These are phyloP conservation scores for Fusarium hostae DNA, from an alignment of 2,329 filamentous ascomycete species.

Conservation along the genomic window DNA sequence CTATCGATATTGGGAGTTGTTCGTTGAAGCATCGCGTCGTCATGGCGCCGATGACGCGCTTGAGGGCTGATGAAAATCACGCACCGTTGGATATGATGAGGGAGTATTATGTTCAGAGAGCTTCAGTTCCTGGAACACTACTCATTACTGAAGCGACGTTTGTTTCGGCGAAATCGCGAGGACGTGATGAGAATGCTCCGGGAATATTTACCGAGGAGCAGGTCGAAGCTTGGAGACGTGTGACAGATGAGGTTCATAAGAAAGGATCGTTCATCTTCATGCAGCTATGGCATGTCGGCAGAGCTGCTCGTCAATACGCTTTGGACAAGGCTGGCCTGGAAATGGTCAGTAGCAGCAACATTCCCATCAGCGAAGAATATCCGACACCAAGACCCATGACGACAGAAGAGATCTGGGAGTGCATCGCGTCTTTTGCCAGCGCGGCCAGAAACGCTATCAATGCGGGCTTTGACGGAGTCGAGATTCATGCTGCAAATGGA, in stretches of 20 bases:
- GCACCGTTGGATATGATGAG: conserved; percentile 11
- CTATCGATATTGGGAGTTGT: conserved; percentile 7
- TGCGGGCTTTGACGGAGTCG: conserved; percentile 11
- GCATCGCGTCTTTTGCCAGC: conserved; percentile 6
- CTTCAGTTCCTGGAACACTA: conserved; percentile 21
- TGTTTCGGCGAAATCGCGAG: conserved; percentile 2
- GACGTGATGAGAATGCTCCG: conserved; percentile 6
- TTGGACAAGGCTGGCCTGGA: not conserved
- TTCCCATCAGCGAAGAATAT: not conserved
- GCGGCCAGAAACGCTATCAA: conserved; percentile 6
- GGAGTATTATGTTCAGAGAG: conserved; percentile 27
- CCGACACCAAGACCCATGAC: conserved; percentile 2
- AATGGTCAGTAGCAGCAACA: conserved; percentile 23
- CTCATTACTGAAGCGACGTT: conserved; percentile 24
- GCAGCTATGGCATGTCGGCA: conserved; percentile 25
- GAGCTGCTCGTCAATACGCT: conserved; percentile 8
- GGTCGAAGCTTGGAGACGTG: not conserved
- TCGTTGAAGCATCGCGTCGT: conserved; percentile 18
- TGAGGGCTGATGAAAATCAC: conserved; percentile 6
- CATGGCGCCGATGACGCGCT: conserved; percentile 25
- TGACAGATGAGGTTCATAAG: conserved; percentile 6
- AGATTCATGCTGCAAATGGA: conserved; percentile 25
- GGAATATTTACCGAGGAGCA: conserved; percentile 10
- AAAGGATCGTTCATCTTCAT: conserved; percentile 16
- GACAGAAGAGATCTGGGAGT: not conserved